phyloP scores from a whole-genome alignment of 169 alveolate genomes.

The Plasmodium falciparum region DNA sequence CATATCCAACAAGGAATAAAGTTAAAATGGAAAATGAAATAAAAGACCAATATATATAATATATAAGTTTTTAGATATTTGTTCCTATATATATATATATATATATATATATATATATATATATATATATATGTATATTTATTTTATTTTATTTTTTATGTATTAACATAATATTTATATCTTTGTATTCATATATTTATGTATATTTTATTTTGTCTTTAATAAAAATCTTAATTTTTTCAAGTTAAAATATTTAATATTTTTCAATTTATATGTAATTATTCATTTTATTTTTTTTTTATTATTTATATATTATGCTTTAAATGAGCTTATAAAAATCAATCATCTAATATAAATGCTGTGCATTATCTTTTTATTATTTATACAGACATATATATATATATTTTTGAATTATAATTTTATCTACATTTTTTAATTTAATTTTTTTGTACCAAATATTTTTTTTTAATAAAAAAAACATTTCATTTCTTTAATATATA shows the following conservation, averaged over 20 bases:
- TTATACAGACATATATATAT: background rate
- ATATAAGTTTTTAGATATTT: too few relatives aligned
- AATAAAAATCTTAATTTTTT: constrained; percentile 26
- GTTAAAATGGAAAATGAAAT: too few relatives aligned
- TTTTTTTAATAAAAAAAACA: background rate
- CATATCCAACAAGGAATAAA: too few relatives aligned
- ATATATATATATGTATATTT: background rate
- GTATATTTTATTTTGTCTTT: constrained; percentile 38
- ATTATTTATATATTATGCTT: background rate
- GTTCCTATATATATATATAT: background rate
- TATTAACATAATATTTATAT: background rate
- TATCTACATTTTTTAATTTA: background rate
- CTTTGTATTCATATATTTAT: constrained; percentile 7
- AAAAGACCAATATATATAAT: too few relatives aligned
- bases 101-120: background rate
- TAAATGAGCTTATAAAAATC: background rate
- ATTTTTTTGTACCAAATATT: constrained; percentile 18
- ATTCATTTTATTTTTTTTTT: background rate
- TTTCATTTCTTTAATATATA: too few relatives aligned
- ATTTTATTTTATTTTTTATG: constrained; percentile 4
- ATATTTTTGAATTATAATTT: too few relatives aligned
- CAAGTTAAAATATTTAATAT: constrained; percentile 3
- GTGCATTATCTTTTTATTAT: background rate
- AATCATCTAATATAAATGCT: background rate
- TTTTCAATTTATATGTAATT: too few relatives aligned